Base-by-base conservation (phyloP, 2,329 filamentous ascomycete genomes). In the Monilinia aucupariae region DNA sequence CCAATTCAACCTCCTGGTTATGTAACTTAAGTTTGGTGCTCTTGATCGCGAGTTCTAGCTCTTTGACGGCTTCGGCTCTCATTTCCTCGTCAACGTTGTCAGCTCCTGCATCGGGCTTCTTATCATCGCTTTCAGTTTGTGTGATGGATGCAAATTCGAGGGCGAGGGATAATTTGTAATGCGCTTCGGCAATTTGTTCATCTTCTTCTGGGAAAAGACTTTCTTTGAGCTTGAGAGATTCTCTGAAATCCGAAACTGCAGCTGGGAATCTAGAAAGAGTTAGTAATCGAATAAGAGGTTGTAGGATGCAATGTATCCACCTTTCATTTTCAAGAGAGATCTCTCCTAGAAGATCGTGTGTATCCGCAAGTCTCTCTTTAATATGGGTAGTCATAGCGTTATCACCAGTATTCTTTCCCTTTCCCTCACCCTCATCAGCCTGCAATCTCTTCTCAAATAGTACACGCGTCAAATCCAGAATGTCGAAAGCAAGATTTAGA, bases 251-350 rank as follows among this genome's bases (percentile, higher is more conserved):
- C 53, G 85, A 82, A 60, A 96, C 90, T n/a, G 94, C 93, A 68
- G 91, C 88, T 49, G 85, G 81, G 73, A 96, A 99, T 70, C 85
- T 87, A 67, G 7, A 30, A 15, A 9, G 13, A 7, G 59, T 73
- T 65, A 72, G 66, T n/a, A 64, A 49, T 48, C 9, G 50, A 12
- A 47, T 2, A 27, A 15, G n/a, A 22, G 27, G n/a, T 45, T 6
- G 27, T 37, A 30, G 3, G 8, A 30, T 55, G 5, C 12, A 48
- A 34, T 45, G 60, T 53, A 66, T 75, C 64, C 77, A 86, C 79
- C 89, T 87, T 77, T 97, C 94, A 69, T 94, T 96, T 78, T 99
- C 94, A 34, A 99, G 81, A n/a, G 90, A 96, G 66, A 99, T 97
- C 76, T 99, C 94, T 12, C 92, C 90, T 66, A 97, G 89, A 62